Conservation (phyloP, 2,329 filamentous ascomycete genomes). For the Pyrenochaeta sp. region DNA sequence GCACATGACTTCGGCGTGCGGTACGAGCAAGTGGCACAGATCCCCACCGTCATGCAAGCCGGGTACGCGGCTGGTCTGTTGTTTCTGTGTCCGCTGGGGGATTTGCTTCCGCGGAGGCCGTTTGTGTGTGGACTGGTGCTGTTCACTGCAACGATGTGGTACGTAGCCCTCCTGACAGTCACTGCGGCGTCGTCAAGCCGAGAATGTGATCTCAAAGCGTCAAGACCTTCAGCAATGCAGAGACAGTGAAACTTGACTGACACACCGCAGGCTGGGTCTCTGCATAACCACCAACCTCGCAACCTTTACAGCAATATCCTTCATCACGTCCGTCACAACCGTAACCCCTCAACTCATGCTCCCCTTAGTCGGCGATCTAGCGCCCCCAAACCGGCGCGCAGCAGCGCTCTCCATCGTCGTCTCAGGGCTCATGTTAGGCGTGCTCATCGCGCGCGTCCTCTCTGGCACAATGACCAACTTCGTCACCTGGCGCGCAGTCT, state of each 20-base stretch:
- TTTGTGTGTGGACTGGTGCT: constrained; percentile 73
- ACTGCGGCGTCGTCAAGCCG: no score
- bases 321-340: constrained; percentile 76
- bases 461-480: constrained; percentile 78
- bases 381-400: constrained; percentile 71
- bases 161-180: constrained; percentile 46
- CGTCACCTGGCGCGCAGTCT: constrained; percentile 77
- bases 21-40: constrained; percentile 70
- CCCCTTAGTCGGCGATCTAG: constrained; percentile 79
- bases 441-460: constrained; percentile 77
- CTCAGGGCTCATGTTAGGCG: constrained; percentile 76
- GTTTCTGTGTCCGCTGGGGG: constrained; percentile 78
- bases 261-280: constrained; percentile 68
- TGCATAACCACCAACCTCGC: constrained; percentile 72
- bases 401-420: constrained; percentile 76
- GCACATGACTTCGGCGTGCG: constrained; percentile 73
- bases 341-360: constrained; percentile 80
- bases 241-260: no score
- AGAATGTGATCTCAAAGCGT: no score
- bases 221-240: neutral
- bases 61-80: constrained; percentile 78
- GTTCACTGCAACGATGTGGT: constrained; percentile 73
- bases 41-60: constrained; percentile 80
- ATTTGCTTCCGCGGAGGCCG: constrained; percentile 70
- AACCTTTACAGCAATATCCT: constrained; percentile 73